Conservation (phyloP, 2,329 filamentous ascomycete species). For the Aspergillus piperis region DNA sequence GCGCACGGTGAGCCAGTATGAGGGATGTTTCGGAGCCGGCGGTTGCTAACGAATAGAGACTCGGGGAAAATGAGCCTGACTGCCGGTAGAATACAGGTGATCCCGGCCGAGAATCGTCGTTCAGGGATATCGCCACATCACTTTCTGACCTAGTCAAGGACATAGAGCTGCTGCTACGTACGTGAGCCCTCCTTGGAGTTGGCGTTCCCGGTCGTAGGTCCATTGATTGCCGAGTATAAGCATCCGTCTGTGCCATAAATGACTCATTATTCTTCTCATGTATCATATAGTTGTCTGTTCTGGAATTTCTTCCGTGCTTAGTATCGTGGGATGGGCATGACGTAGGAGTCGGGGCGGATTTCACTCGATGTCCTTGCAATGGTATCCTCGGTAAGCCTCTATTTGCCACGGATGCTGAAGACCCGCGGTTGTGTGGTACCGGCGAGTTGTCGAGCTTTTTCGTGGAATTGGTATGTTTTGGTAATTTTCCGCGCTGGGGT, state of each 20-base stretch:
- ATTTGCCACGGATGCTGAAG: conserved; percentile 28
- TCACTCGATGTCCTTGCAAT: conserved; percentile 25
- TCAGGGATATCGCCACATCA: conserved; percentile 37
- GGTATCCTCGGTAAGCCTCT: conserved; percentile 32
- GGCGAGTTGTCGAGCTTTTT: conserved; percentile 14
- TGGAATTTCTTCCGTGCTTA: conserved; percentile 21
- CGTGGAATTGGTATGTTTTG: conserved; percentile 13
- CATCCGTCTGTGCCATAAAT: conserved; percentile 44
- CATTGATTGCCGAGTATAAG: conserved; percentile 41
- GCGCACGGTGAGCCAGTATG: conserved; percentile 43
- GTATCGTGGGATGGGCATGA: conserved; percentile 18
- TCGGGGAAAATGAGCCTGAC: conserved; percentile 45
- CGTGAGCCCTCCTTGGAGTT: conserved; percentile 40
- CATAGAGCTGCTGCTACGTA: conserved; percentile 47
- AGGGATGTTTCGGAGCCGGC: conserved; percentile 49
- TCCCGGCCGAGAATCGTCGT: conserved; percentile 30
- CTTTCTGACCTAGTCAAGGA: conserved; percentile 46
- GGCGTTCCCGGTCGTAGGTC: conserved; percentile 43
- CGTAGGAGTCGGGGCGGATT: conserved; percentile 27
- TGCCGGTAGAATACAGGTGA: conserved; percentile 35
- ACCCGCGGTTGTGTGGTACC: conserved; percentile 1
- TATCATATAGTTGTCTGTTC: conserved; percentile 36
- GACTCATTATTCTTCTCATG: conserved; percentile 44
- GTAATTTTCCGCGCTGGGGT: conserved; percentile 20
- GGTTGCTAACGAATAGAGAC: conserved; percentile 49